Evolutionary conservation across 179 eudicot species (phyloP).

Genomic region (Beta corolliflora): DNA sequence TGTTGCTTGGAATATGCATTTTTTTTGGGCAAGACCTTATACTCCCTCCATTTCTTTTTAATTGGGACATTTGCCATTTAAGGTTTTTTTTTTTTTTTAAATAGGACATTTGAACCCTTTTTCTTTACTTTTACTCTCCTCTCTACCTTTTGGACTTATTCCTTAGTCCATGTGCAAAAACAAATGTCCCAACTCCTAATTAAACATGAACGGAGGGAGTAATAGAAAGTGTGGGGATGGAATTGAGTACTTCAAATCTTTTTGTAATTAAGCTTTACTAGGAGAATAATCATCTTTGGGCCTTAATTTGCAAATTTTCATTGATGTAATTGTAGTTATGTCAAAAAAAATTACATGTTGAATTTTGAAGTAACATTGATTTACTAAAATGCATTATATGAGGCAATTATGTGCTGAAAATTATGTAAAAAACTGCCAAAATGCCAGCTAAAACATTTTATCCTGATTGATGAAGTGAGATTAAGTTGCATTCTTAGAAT

Average conservation of each 20-base stretch:
- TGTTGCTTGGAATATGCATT: not conserved
- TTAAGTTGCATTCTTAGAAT: not conserved
- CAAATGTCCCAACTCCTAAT: too few relatives aligned
- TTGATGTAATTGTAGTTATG: not conserved
- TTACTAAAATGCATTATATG: not conserved
- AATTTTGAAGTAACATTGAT: not conserved
- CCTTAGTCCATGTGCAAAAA: too few relatives aligned
- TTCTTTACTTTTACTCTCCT: too few relatives aligned
- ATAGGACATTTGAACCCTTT: too few relatives aligned
- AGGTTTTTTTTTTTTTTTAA: too few relatives aligned
- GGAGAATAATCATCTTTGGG: not conserved
- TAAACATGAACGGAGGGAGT: too few relatives aligned
- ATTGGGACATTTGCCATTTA: too few relatives aligned
- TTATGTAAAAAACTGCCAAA: not conserved
- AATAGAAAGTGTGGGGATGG: too few relatives aligned
- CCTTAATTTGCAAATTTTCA: not conserved
- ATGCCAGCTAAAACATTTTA: not conserved
- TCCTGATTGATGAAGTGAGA: not conserved
- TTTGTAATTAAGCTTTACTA: too few relatives aligned
- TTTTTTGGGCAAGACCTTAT: not conserved
- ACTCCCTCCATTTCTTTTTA: too few relatives aligned
- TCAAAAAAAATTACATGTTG: not conserved
- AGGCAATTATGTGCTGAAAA: not conserved
- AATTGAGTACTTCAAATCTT: too few relatives aligned
- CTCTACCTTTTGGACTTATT: too few relatives aligned